Conservation (phyloP, 768 basidiomycete genomes). For the Lactarius vividus region DNA sequence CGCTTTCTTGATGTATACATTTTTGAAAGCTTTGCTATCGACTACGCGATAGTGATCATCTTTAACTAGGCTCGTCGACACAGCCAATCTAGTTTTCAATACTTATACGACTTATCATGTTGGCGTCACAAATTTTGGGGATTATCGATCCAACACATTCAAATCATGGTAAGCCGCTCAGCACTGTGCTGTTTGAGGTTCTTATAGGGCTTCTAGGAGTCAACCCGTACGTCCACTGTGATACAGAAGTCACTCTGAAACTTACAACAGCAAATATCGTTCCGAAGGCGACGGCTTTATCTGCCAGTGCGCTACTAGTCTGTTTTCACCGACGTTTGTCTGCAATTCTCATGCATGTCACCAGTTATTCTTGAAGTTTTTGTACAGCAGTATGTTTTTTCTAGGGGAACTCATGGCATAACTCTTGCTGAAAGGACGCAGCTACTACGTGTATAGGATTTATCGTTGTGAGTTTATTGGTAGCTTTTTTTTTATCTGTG, state of each 20-base stretch:
- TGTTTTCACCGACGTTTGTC: neutral
- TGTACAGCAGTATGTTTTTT: neutral
- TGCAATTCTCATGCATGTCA: neutral
- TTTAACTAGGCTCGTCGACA: neutral
- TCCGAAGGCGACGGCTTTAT: neutral
- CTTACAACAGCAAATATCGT: neutral
- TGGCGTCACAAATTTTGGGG: neutral
- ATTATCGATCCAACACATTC: too few relatives aligned
- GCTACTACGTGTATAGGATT: neutral
- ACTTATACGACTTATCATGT: neutral
- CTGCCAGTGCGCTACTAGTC: neutral
- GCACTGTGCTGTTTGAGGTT: neutral
- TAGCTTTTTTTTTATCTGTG: neutral
- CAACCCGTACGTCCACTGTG: neutral
- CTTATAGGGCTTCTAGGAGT: neutral
- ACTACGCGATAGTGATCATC: neutral
- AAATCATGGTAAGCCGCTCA: too few relatives aligned
- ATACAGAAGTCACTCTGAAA: too few relatives aligned
- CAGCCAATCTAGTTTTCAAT: neutral
- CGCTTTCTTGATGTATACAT: neutral
- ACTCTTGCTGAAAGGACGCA: neutral
- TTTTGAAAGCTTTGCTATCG: neutral
- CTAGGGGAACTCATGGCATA: neutral
- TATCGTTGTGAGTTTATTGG: neutral
- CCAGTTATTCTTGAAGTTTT: neutral